phyloP scores from a whole-genome alignment of 768 basidiomycete genomes.

The Zangia roseola region DNA sequence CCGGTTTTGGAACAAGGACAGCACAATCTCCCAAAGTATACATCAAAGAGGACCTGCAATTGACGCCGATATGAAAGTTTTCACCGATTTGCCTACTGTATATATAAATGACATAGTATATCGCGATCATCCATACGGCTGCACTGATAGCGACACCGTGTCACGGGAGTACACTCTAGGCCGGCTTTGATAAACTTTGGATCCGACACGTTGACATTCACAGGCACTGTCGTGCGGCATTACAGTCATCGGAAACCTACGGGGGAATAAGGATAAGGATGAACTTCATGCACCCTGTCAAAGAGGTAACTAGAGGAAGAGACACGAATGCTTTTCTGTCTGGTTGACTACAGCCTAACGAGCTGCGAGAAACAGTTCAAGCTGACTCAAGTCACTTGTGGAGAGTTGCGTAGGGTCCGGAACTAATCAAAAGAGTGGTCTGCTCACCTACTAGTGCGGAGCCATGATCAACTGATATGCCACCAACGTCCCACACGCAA shows the following conservation, averaged over 20 bases:
- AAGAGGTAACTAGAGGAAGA: conserved; percentile 1
- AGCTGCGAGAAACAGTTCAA: neutral
- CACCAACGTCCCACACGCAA: too few species aligned
- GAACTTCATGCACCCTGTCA: neutral
- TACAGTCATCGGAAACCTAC: neutral
- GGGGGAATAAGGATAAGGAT: neutral
- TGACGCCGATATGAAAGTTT: too few species aligned
- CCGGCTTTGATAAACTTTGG: neutral
- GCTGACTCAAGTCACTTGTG: neutral
- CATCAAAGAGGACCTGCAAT: too few species aligned
- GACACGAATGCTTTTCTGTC: neutral
- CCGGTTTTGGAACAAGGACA: neutral
- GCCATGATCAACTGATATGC: too few species aligned
- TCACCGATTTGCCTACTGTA: too few species aligned
- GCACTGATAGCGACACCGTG: conserved; percentile 16
- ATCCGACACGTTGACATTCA: conserved; percentile 1
- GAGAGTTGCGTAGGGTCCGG: neutral
- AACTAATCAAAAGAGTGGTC: too few species aligned
- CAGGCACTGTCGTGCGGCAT: neutral
- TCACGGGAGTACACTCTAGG: neutral
- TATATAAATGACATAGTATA: conserved; percentile 20
- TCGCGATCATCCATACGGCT: conserved; percentile 26
- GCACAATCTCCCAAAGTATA: too few species aligned
- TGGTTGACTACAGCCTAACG: neutral
- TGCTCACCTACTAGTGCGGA: too few species aligned